Evolutionary conservation across 352 stramenopile genomes (phyloP).

Genomic region (Pythium folliculosum): DNA sequence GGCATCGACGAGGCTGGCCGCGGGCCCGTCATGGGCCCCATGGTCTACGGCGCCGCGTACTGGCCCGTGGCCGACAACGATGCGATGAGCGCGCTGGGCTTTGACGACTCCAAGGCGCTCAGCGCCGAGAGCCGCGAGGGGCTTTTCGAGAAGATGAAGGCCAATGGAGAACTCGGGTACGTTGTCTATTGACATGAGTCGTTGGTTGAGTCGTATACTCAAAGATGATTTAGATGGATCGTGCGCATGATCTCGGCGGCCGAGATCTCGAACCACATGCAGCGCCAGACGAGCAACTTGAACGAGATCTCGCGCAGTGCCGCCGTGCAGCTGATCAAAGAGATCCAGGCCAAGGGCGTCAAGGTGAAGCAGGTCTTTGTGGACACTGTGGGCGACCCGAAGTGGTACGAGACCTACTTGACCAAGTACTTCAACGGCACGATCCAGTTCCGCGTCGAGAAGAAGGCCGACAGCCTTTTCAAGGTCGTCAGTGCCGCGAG

Average conservation of each 20-base stretch:
- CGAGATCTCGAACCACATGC: conserved; percentile 96
- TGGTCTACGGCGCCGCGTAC: conserved; percentile 94
- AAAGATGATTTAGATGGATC: conserved; percentile 92
- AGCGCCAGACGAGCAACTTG: conserved; percentile 87
- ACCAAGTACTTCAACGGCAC: conserved; percentile 87
- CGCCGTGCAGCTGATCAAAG: conserved; percentile 93
- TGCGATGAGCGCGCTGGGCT: conserved; percentile 84
- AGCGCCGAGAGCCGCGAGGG: conserved; percentile 81
- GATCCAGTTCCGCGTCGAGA: conserved; percentile 95
- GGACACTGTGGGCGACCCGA: conserved; percentile 93
- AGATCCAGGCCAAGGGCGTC: conserved; percentile 84
- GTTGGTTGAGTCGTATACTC: too few species aligned
- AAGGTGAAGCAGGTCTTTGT: conserved; percentile 92
- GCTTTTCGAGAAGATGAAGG: conserved; percentile 90
- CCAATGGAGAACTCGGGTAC: conserved; percentile 63
- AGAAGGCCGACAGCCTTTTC: conserved; percentile 96
- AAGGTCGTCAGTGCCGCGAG: conserved; percentile 92
- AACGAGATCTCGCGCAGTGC: conserved; percentile 95
- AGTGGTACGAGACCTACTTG: conserved; percentile 91
- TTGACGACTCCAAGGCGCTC: conserved; percentile 95
- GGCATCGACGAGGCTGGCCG: conserved; percentile 95
- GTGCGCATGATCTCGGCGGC: conserved; percentile 89
- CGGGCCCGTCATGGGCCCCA: conserved; percentile 93
- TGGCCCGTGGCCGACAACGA: conserved; percentile 78
- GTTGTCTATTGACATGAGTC: conserved; percentile 14